Conservation (phyloP, 2,329 filamentous ascomycete species). For the Ascocoryne sarcoides region DNA sequence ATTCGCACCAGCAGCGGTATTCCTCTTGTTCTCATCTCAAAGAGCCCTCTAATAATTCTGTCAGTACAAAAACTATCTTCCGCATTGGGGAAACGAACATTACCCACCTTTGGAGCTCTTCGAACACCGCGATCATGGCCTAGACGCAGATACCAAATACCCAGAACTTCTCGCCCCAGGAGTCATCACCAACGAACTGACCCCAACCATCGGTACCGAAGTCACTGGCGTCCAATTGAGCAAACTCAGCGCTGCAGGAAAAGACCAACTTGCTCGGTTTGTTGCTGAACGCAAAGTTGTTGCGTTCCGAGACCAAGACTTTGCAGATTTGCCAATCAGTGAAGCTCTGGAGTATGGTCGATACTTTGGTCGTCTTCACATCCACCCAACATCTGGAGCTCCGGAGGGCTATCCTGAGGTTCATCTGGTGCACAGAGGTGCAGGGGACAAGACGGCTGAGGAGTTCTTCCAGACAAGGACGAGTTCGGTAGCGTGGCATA, state of each 20-base stretch:
- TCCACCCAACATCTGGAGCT: slow-evolving; percentile 70
- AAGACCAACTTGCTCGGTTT: slow-evolving; percentile 67
- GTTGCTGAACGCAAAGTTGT: slow-evolving; percentile 73
- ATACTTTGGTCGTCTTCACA: slow-evolving; percentile 76
- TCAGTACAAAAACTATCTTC: slow-evolving; percentile 63
- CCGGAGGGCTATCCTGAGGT: slow-evolving; percentile 66
- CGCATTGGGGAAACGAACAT: slow-evolving; percentile 55
- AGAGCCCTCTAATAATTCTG: neutral
- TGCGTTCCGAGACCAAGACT: slow-evolving; percentile 68
- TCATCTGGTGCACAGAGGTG: slow-evolving; percentile 69
- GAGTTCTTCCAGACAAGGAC: slow-evolving; percentile 62
- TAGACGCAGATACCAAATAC: slow-evolving; percentile 61
- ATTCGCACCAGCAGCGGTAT: slow-evolving; percentile 23
- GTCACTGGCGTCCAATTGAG: slow-evolving; percentile 64
- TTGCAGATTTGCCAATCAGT: slow-evolving; percentile 59
- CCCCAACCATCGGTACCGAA: slow-evolving; percentile 66
- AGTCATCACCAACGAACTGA: slow-evolving; percentile 51
- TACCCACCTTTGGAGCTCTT: slow-evolving; percentile 61
- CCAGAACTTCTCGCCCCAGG: slow-evolving; percentile 54
- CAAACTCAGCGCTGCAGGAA: slow-evolving; percentile 56
- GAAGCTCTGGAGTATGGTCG: slow-evolving; percentile 60
- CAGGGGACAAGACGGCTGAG: slow-evolving; percentile 49
- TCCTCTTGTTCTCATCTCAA: neutral
- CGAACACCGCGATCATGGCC: slow-evolving; percentile 66
- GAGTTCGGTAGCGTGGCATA: slow-evolving; percentile 82